Base-by-base conservation (phyloP, 139 green algal genomes). In the Coccomyxa sp. region DNA sequence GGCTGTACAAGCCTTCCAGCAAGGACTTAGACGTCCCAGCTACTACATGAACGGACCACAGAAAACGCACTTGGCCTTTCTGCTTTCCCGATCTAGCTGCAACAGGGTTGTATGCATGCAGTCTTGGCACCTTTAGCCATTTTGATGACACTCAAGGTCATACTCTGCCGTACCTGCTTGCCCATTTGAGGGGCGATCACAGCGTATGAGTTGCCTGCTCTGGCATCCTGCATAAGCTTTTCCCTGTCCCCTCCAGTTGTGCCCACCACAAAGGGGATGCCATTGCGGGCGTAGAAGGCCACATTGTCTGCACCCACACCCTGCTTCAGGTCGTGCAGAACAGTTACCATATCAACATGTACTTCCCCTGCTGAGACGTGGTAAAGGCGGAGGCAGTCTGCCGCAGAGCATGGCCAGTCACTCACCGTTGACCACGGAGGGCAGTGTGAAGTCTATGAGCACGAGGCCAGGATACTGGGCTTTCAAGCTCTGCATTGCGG, bases 221-320 rank as follows among this genome's bases (percentile, higher is more conserved):
- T 24, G 8, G 94, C 90, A 41, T 90, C 83, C 29, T 79, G 70
- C 35, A 88, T 37, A n/a, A 99, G 88, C 79, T 88, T 85, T 5
- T 92, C 88, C 2, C 97, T 80, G 84, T 99, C 95, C 0, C 95
- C 97, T 8, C 97, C 97, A 0, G 96, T 99, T 24, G 97, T 99
- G 68, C 97, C 97, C 95, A 99, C 98, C 6, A 99, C 97, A 85
- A 99, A 99, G 6, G 95, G 95, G 35, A 96, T 83, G 12, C 78
- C 36, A 79, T 95, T 89, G 34, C 85, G 58, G 38, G 85, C 78
- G 81, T 99, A 99, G 27, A 97, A 96, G 18, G 83, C 75, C 7
- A 88, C 94, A 86, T 98, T 99, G 73, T 83, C 85, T 89, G 77
- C 68, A 80, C 22, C 29, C 2, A 72, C n/a, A 73, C 31, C 31